These are phyloP conservation scores for Xylaria sp. DNA, from an alignment of 2,329 filamentous ascomycete species.

Conservation along the genomic window DNA sequence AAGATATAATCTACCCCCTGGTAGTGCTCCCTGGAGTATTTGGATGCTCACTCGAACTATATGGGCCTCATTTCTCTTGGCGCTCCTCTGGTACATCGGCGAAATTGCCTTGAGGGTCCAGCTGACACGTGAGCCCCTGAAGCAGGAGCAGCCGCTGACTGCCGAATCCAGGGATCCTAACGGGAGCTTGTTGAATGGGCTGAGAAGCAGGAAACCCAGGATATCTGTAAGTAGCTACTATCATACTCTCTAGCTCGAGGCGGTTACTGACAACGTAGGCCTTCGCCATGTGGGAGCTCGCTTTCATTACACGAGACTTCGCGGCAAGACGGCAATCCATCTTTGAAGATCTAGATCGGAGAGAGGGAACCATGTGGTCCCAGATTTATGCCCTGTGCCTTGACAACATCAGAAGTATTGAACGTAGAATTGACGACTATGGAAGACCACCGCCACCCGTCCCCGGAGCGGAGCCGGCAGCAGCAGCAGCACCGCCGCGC, in stretches of 20 bases:
- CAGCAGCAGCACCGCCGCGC: conserved; percentile 14
- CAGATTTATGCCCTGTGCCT: conserved; percentile 79
- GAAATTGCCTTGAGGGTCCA: conserved; percentile 85
- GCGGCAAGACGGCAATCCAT: conserved; percentile 81
- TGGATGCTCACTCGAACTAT: conserved; percentile 67
- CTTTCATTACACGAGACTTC: conserved; percentile 80
- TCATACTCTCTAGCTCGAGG: neutral
- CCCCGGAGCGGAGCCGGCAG: conserved; percentile 44
- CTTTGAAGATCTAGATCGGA: conserved; percentile 87
- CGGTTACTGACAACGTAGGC: conserved; percentile 58
- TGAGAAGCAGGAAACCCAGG: conserved; percentile 84
- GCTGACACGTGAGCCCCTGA: conserved; percentile 82
- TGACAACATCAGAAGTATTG: conserved; percentile 74
- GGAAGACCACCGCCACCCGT: conserved; percentile 58
- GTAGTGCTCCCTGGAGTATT: conserved; percentile 65
- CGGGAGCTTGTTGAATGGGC: conserved; percentile 83
- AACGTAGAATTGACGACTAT: conserved; percentile 72
- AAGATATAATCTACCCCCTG: conserved; percentile 72
- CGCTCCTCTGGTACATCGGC: conserved; percentile 79
- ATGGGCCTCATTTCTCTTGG: conserved; percentile 73
- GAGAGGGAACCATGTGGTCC: conserved; percentile 82
- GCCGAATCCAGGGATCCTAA: conserved; percentile 90
- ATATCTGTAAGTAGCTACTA: conserved; percentile 66
- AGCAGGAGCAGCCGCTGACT: conserved; percentile 85
- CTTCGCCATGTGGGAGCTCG: conserved; percentile 93